Evolutionary conservation across 768 basidiomycete species (phyloP).

Genomic region (Kwoniella bestiolae): DNA sequence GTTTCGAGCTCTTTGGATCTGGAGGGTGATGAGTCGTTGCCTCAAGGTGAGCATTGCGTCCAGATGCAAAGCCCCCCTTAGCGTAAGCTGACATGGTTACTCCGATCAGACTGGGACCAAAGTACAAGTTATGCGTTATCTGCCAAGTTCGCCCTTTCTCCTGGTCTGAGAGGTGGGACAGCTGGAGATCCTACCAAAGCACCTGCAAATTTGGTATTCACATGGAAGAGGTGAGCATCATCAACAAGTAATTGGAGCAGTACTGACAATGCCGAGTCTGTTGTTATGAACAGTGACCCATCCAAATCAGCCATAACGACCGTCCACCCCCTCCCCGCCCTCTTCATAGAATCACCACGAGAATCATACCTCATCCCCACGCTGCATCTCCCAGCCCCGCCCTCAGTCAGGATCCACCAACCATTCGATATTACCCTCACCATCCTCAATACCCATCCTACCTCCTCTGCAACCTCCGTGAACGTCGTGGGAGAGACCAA

Average conservation of each 20-base stretch:
- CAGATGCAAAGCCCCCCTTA: too few relatives aligned
- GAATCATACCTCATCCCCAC: slow-evolving; percentile 67
- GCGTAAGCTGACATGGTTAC: slow-evolving; percentile 7
- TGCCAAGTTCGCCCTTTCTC: slow-evolving; percentile 15
- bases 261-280: too few relatives aligned
- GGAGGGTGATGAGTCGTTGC: not conserved
- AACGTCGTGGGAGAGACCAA: slow-evolving; percentile 72
- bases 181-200: slow-evolving; percentile 8
- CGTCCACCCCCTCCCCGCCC: slow-evolving; percentile 65
- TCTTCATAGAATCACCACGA: slow-evolving; percentile 66
- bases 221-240: slow-evolving; percentile 40
- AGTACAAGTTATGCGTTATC: slow-evolving; percentile 58
- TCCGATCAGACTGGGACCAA: slow-evolving; percentile 66
- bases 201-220: slow-evolving; percentile 32
- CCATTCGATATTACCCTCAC: slow-evolving; percentile 58
- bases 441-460: slow-evolving; percentile 70
- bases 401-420: slow-evolving; percentile 62
- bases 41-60: too few relatives aligned
- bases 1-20: slow-evolving; percentile 10
- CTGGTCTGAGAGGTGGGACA: slow-evolving; percentile 4
- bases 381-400: slow-evolving; percentile 63
- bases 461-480: slow-evolving; percentile 70
- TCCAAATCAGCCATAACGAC: slow-evolving; percentile 59
- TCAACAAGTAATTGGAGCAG: too few relatives aligned
- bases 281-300: slow-evolving; percentile 5